Evolutionary conservation across 257 asterid genomes (phyloP).

Genomic region (Haberlea rhodopensis): DNA sequence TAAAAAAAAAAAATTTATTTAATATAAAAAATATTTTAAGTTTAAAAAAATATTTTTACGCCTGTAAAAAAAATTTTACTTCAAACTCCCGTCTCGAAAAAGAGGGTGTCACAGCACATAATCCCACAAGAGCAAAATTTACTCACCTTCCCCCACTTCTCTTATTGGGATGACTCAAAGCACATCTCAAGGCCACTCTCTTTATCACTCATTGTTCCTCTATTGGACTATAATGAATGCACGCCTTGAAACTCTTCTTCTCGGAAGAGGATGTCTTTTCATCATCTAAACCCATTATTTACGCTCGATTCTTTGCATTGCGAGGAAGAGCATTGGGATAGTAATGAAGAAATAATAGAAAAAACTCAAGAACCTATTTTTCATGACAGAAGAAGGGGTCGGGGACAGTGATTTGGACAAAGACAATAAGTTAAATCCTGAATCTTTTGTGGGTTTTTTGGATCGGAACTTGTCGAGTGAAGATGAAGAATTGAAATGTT

Average conservation of each 20-base stretch:
- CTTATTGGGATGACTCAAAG: constrained; percentile 33
- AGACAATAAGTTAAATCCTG: neutral
- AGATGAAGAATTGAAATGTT: constrained; percentile 41
- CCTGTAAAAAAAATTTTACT: too few relatives aligned
- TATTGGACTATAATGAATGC: constrained; percentile 35
- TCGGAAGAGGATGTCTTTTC: constrained; percentile 42
- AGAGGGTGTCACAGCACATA: too few relatives aligned
- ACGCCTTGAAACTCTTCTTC: constrained; percentile 28
- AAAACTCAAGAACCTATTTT: constrained; percentile 6
- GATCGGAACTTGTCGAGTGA: constrained; percentile 41
- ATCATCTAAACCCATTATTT: constrained; percentile 33
- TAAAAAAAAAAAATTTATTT: too few relatives aligned
- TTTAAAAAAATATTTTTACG: too few relatives aligned
- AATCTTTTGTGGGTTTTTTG: constrained; percentile 20
- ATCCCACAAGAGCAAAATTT: too few relatives aligned
- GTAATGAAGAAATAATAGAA: constrained; percentile 10
- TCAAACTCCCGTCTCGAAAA: too few relatives aligned
- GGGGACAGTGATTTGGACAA: constrained; percentile 22
- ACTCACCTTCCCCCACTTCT: constrained; percentile 7
- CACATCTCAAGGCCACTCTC: constrained; percentile 28
- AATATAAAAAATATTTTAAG: too few relatives aligned
- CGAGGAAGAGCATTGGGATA: constrained; percentile 42
- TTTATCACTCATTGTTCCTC: constrained; percentile 22
- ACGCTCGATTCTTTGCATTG: constrained; percentile 40
- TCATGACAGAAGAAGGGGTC: constrained; percentile 14